Percentiles rank a stretch among this genome's conserved stretches.
phyloP scores from a whole-genome alignment of 2,329 filamentous ascomycete species.

The Plenodomus tracheiphilus region DNA sequence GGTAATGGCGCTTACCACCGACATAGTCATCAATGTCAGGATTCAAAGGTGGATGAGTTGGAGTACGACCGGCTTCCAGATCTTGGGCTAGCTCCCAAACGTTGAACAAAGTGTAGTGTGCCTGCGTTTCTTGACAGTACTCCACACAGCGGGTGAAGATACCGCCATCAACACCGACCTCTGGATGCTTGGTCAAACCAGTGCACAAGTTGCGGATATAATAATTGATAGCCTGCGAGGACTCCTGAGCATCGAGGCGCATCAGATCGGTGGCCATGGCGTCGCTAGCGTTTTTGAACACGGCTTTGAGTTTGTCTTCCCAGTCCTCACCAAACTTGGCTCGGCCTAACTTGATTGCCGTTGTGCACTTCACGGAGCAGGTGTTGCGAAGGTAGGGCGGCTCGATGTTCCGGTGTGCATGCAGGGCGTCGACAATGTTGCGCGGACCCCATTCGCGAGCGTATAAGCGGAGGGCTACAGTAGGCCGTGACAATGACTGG shows the following conservation, averaged over 20 bases:
- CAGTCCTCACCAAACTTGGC: constrained; percentile 18
- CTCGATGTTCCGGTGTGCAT: constrained; percentile 25
- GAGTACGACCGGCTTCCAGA: constrained; percentile 4
- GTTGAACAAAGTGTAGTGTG: constrained; percentile 13
- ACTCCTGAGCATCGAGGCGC: constrained; percentile 4
- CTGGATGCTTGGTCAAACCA: constrained; percentile 23
- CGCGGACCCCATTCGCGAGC: constrained; percentile 28
- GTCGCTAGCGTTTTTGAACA: constrained; percentile 15
- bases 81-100: constrained; percentile 15
- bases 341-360: constrained; percentile 23
- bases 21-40: neutral
- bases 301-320: constrained; percentile 4
- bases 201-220: constrained; percentile 16
- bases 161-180: constrained; percentile 12
- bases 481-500: constrained; percentile 25
- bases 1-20: neutral
- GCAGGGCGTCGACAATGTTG: constrained; percentile 23
- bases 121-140: constrained; percentile 23
- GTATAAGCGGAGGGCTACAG: constrained; percentile 31
- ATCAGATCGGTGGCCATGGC: constrained; percentile 27
- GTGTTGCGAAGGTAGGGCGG: constrained; percentile 37
- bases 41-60: neutral
- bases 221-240: constrained; percentile 9
- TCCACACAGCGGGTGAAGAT: constrained; percentile 35
- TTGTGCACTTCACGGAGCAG: constrained; percentile 32